Conservation (phyloP, 768 basidiomycete species). For the Amanita rimosa region DNA sequence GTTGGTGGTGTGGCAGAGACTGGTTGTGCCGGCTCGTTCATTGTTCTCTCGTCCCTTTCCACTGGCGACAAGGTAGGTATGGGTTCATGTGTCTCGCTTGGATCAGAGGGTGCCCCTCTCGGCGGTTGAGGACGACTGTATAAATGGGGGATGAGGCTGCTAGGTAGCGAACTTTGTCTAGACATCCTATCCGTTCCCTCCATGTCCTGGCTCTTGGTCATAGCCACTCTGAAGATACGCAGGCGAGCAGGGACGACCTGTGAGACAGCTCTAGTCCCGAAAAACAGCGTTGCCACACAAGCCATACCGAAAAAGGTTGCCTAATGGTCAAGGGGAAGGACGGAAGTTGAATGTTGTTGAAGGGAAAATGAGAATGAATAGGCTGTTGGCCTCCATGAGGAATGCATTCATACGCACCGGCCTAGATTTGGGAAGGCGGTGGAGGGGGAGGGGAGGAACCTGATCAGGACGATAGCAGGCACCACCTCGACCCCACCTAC, state of each 20-base stretch:
- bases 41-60: not conserved
- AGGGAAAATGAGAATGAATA: conserved; percentile 19
- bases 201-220: conserved; percentile 11
- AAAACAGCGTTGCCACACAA: conserved; percentile 12
- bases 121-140: conserved; percentile 25
- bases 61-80: conserved; percentile 8
- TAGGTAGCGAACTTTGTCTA: conserved; percentile 38
- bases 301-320: conserved; percentile 14
- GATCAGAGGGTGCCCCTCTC: conserved; percentile 13
- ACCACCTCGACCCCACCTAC: not conserved
- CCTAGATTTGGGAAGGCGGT: conserved; percentile 10
- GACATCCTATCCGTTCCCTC: conserved; percentile 15
- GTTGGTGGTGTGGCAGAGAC: not conserved
- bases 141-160: conserved; percentile 38
- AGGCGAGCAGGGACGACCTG: conserved; percentile 11
- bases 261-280: conserved; percentile 6
- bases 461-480: conserved; percentile 6
- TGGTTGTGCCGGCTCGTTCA: not conserved
- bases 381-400: conserved; percentile 16
- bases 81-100: conserved; percentile 14
- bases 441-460: conserved; percentile 4
- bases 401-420: conserved; percentile 26
- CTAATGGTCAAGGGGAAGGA: conserved; percentile 5
- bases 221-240: conserved; percentile 10
- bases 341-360: conserved; percentile 23